Conservation (phyloP, 164 flowering plant species). For the Macadamia tetraphylla region DNA sequence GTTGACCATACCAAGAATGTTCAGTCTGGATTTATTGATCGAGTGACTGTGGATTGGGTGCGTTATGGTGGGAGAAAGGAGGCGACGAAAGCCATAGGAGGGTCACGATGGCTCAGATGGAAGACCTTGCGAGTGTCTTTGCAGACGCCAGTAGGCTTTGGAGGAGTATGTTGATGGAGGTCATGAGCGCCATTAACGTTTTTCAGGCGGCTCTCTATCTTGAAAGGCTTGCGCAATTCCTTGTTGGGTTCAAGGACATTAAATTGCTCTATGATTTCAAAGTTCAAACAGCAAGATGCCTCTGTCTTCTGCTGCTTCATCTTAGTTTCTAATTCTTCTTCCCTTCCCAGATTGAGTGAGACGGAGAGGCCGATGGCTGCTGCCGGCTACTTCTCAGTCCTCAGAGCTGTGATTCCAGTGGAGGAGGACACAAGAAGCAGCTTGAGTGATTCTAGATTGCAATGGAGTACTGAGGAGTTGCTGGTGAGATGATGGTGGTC, state of each 20-base stretch:
- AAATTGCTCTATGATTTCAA: conserved; percentile 33
- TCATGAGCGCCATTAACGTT: conserved; percentile 38
- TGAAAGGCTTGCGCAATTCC: conserved; percentile 52
- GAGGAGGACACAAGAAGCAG: no score
- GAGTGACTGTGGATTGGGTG: conserved; percentile 35
- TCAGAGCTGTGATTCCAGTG: no score
- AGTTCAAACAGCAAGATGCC: conserved; percentile 19
- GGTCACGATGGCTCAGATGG: conserved; percentile 31
- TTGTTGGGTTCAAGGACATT: conserved; percentile 54
- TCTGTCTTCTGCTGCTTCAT: conserved; percentile 8
- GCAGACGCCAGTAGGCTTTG: conserved; percentile 28
- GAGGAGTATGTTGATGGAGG: conserved; percentile 52
- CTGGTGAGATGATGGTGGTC: no score
- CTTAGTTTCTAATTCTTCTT: no score
- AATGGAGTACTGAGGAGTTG: no score
- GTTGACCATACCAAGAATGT: conserved; percentile 28
- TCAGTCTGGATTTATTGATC: conserved; percentile 34
- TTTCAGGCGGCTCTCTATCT: conserved; percentile 72
- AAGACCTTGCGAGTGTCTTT: conserved; percentile 45
- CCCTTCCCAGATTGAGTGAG: no score
- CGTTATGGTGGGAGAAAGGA: conserved; percentile 15
- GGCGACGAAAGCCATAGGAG: conserved; percentile 18
- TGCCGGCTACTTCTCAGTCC: no score
- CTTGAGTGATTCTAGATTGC: no score
- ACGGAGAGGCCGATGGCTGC: no score